A percentile compares a stretch with the other conserved stretches of the same genome.
Conservation (phyloP, 1,284 basidiomycete genomes). For the Cryptococcus sp. region DNA sequence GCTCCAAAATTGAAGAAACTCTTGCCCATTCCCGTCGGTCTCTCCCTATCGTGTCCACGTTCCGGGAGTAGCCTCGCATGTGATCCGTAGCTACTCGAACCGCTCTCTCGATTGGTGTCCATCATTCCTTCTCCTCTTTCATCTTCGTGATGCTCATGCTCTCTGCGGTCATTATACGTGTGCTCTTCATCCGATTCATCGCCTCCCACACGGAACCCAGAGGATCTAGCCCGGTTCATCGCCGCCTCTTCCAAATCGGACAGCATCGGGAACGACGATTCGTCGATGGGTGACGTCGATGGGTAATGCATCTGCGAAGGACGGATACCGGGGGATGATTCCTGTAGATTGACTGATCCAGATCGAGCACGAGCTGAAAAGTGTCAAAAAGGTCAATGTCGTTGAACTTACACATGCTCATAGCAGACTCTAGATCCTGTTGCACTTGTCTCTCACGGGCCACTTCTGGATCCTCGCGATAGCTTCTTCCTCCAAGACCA, state of each 20-base stretch:
- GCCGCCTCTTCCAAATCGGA: slow-evolving; percentile 46
- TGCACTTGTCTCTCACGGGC: slow-evolving; percentile 37
- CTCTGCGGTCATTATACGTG: slow-evolving; percentile 4
- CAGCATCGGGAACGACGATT: slow-evolving; percentile 44
- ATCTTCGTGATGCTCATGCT: slow-evolving; percentile 7
- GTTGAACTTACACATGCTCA: slow-evolving; percentile 41
- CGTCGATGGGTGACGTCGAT: slow-evolving; percentile 41
- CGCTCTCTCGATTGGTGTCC: slow-evolving; percentile 6
- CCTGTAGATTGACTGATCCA: slow-evolving; percentile 25
- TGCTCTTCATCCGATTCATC: slow-evolving; percentile 16
- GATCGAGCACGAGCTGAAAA: slow-evolving; percentile 42
- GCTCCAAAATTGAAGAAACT: slow-evolving; percentile 66
- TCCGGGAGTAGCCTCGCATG: slow-evolving; percentile 13
- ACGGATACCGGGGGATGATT: slow-evolving; percentile 22
- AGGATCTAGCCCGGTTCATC: slow-evolving; percentile 38
- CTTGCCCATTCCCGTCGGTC: slow-evolving; percentile 1
- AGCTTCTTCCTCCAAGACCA: slow-evolving; percentile 4
- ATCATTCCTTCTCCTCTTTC: slow-evolving; percentile 13
- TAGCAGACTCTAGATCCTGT: slow-evolving; percentile 45
- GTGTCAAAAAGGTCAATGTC: background rate
- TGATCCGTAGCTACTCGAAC: slow-evolving; percentile 21
- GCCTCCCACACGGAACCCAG: slow-evolving; percentile 21
- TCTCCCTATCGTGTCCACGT: background rate
- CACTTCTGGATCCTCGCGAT: slow-evolving; percentile 21
- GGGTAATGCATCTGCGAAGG: slow-evolving; percentile 23